Evolutionary conservation across 2,329 filamentous ascomycete genomes (phyloP), one percentile per base, ranked within the genome.

Genomic region (Penicillium sp.): DNA sequence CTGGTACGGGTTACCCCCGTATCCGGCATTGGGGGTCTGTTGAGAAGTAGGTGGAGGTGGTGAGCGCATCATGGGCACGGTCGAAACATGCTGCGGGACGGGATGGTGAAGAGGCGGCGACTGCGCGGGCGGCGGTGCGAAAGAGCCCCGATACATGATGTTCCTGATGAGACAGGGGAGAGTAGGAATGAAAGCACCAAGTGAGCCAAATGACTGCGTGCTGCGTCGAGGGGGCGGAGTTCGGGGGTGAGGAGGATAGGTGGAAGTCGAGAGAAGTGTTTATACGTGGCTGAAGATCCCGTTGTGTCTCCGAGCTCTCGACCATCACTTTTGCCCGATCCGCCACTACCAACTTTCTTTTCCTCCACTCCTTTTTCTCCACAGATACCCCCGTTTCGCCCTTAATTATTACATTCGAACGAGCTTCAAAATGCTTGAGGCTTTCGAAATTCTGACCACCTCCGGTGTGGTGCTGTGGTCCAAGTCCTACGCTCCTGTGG

Each of bases 391-490:
- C 57, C 54, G 33, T 47, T 63, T 46, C 31, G 21, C 42, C 42
- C 35, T 50, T 42, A 21, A 35, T 58, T 52, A 31, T 50, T 29
- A 4, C 29, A 26, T 54, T 19, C 16, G 26, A 33, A 14, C 29
- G 8, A 33, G 45, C 47, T 8, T 49, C 43, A 57, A 66, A 57
- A 98, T 98, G 93, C 80, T 99, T 78, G 95, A 99, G 80, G 89
- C 91, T 16, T 99, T 99, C 75, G 93, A 99, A 77, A 95, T 99
- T 65, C 78, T 99, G 60, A 97, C 93, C 59, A 96, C 93, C 37
- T 96, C 93, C 3, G 95, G 95, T 55, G 93, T 99, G 62, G 95
- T 99, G 57, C 85, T 99, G 54, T 99, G 95, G 95, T 97, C 93
- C 60, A 89, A 90, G 73, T 89, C 87, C 26, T 96, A 93, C 74